phyloP scores from a whole-genome alignment of 805 yeast species.

The Spathaspora hagerdaliae region DNA sequence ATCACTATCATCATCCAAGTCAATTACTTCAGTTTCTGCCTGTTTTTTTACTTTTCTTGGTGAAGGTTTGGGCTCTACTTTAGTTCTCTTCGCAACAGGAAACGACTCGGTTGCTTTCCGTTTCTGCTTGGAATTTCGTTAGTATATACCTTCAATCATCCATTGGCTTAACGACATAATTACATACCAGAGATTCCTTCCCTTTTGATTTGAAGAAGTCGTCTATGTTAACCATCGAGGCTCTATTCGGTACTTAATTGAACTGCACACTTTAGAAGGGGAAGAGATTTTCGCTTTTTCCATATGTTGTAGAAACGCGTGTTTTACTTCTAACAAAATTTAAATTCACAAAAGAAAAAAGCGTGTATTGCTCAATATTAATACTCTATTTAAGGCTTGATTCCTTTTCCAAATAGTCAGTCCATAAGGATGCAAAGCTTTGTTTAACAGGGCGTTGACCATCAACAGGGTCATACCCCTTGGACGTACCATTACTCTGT shows the following conservation, averaged over 20 bases:
- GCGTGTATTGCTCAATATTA: not conserved
- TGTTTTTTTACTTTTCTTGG: constrained; percentile 5
- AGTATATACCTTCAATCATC: too few species aligned
- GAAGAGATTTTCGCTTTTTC: too few species aligned
- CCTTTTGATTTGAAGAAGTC: constrained; percentile 4
- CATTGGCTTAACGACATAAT: too few species aligned
- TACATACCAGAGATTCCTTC: not conserved
- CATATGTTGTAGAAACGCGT: not conserved
- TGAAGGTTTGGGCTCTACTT: constrained; percentile 5
- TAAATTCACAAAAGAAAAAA: not conserved
- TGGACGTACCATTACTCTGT: constrained; percentile 11
- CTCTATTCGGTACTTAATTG: not conserved
- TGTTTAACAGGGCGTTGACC: constrained; percentile 26
- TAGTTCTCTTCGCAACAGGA: not conserved
- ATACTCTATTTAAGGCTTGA: constrained; percentile 22
- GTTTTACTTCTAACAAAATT: too few species aligned
- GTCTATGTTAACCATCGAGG: constrained; percentile 4
- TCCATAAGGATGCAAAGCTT: constrained; percentile 73
- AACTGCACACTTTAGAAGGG: too few species aligned
- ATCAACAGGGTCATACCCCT: constrained; percentile 3
- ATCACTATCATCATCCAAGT: constrained; percentile 24
- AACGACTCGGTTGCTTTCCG: constrained; percentile 6
- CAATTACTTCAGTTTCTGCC: constrained; percentile 7
- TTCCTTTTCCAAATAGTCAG: constrained; percentile 74
- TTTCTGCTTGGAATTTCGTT: constrained; percentile 1